These are phyloP conservation scores for Podila epigama DNA, from an alignment of 192 early-diverging fungal genomes.

Conservation along the genomic window DNA sequence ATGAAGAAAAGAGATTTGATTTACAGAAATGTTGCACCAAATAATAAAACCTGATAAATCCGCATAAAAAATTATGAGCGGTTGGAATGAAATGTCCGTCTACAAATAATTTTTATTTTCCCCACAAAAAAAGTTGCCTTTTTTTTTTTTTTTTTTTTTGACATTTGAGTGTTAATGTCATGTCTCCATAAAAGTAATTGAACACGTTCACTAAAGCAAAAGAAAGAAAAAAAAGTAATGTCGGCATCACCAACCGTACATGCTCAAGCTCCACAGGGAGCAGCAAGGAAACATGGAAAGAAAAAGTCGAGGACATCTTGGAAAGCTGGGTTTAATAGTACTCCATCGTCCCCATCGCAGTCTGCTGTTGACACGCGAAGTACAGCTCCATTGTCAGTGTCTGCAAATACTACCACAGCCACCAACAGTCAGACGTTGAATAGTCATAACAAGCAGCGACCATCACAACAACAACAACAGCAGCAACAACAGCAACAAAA, in stretches of 20 bases:
- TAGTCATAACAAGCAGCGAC: not conserved
- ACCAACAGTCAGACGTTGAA: not conserved
- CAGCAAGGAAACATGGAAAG: slow-evolving; percentile 35
- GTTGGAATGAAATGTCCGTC: too few species aligned
- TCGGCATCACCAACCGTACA: not conserved
- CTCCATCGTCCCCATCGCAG: slow-evolving; percentile 33
- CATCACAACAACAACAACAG: not conserved
- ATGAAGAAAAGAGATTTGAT: too few species aligned
- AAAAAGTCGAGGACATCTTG: slow-evolving; percentile 47
- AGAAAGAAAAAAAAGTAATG: not conserved
- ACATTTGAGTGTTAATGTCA: too few species aligned
- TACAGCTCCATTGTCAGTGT: not conserved
- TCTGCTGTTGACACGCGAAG: slow-evolving; percentile 3
- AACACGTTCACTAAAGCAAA: too few species aligned
- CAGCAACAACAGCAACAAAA: not conserved
- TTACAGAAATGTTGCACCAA: too few species aligned
- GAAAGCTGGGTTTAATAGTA: slow-evolving; percentile 41
- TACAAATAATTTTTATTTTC: too few species aligned
- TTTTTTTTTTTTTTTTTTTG: too few species aligned
- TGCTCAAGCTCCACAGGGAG: slow-evolving; percentile 11
- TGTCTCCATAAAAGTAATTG: too few species aligned
- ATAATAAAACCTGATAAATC: too few species aligned
- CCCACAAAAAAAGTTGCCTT: too few species aligned
- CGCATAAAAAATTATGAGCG: too few species aligned
- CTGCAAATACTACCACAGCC: too few species aligned